These are phyloP conservation scores for Senna siamea DNA, from an alignment of 306 rosid species.

Conservation along the genomic window DNA sequence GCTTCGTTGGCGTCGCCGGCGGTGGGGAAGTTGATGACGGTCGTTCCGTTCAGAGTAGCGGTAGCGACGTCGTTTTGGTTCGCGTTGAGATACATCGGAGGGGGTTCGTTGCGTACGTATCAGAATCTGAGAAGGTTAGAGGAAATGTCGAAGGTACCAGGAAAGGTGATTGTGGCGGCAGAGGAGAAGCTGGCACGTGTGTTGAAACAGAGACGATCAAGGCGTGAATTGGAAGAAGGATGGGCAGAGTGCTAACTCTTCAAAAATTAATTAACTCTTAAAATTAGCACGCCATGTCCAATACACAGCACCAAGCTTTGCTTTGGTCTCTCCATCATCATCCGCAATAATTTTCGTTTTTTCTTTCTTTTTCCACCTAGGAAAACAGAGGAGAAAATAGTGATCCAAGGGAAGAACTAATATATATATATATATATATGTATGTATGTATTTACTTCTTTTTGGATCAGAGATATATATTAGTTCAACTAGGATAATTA, in stretches of 20 bases:
- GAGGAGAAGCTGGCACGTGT: conserved; percentile 52
- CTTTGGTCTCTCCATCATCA: not conserved
- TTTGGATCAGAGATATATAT: not conserved
- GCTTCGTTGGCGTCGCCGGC: conserved; percentile 33
- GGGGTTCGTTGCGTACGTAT: conserved; percentile 32
- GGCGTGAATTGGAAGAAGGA: conserved; percentile 52
- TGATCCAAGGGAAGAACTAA: not conserved
- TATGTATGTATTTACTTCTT: too few relatives aligned
- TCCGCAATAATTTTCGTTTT: not conserved
- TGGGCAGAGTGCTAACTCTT: conserved; percentile 49
- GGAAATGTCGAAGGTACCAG: conserved; percentile 57
- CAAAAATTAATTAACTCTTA: not conserved
- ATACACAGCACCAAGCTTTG: not conserved
- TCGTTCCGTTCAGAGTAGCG: conserved; percentile 51
- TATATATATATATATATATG: too few relatives aligned
- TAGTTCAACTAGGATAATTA: not conserved
- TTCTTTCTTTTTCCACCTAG: not conserved
- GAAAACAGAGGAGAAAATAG: not conserved
- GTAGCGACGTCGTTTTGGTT: conserved; percentile 79
- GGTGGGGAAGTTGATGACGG: conserved; percentile 35
- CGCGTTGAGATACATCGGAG: conserved; percentile 49
- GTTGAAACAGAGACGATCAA: conserved; percentile 1
- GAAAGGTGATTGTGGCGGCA: conserved; percentile 56
- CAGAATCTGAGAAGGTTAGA: conserved; percentile 50
- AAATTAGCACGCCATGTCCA: too few relatives aligned